phyloP scores from a whole-genome alignment of 805 yeast species.

The Teunomyces aglyptinius region DNA sequence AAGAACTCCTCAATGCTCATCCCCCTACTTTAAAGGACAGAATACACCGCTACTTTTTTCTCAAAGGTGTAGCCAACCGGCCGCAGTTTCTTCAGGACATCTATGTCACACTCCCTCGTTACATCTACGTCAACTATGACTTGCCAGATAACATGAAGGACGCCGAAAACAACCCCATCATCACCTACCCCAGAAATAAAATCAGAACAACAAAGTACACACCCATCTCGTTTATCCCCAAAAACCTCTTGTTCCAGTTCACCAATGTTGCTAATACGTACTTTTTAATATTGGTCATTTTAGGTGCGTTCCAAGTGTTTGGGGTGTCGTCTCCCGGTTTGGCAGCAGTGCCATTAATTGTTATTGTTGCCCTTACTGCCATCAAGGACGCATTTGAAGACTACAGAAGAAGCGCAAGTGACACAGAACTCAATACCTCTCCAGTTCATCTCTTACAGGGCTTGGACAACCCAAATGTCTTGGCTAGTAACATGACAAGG shows the following conservation, averaged over 20 bases:
- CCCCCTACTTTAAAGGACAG: conserved; percentile 14
- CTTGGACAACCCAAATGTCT: conserved; percentile 56
- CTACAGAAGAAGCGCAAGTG: conserved; percentile 61
- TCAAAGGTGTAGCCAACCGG: conserved; percentile 21
- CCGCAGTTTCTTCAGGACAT: conserved; percentile 38
- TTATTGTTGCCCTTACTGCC: conserved; percentile 72
- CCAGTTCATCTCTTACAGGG: conserved; percentile 57
- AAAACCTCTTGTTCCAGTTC: conserved; percentile 53
- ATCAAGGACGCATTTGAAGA: conserved; percentile 78
- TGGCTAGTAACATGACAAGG: conserved; percentile 48
- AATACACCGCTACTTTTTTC: conserved; percentile 12
- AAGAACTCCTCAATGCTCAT: conserved; percentile 9
- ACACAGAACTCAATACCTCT: conserved; percentile 66
- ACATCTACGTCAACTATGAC: conserved; percentile 48
- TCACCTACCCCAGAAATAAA: conserved; percentile 51
- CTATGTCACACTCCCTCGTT: conserved; percentile 38
- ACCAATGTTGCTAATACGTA: conserved; percentile 60
- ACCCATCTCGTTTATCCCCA: conserved; percentile 56
- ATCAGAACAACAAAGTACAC: conserved; percentile 64
- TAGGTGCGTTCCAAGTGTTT: conserved; percentile 53
- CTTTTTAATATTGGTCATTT: conserved; percentile 52
- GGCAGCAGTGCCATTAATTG: conserved; percentile 79
- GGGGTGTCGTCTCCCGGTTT: conserved; percentile 73
- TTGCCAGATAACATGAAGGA: conserved; percentile 42
- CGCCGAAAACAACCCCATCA: conserved; percentile 30